Evolutionary conservation across 129 eudicot species (phyloP).

Genomic region (Kitagawia praeruptora): DNA sequence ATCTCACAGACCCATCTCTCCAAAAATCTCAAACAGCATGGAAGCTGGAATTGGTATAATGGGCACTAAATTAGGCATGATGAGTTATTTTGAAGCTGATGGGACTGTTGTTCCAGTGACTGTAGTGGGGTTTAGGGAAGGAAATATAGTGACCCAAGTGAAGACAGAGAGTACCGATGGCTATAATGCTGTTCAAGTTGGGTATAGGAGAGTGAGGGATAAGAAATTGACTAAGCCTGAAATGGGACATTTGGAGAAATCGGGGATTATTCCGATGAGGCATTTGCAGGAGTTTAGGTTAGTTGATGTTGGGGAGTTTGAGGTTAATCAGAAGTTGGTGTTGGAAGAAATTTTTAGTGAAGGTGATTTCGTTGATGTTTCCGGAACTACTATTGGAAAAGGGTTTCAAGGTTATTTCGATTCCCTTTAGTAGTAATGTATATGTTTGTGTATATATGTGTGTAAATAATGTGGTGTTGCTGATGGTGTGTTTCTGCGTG

Average conservation of each 20-base stretch:
- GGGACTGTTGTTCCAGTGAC: constrained; percentile 90
- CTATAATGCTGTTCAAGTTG: constrained; percentile 89
- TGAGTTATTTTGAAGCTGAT: constrained; percentile 65
- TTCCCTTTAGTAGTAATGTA: neutral
- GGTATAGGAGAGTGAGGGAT: constrained; percentile 82
- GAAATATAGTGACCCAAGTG: constrained; percentile 85
- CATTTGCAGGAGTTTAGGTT: constrained; percentile 88
- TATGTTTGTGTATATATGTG: neutral
- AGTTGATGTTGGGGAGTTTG: constrained; percentile 57
- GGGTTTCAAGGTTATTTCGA: constrained; percentile 79
- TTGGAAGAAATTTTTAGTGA: constrained; percentile 74
- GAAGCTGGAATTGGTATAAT: constrained; percentile 90
- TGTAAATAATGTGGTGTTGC: neutral
- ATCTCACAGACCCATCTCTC: constrained; percentile 7
- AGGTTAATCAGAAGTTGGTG: constrained; percentile 46
- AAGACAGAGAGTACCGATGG: constrained; percentile 84
- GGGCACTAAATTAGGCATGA: constrained; percentile 96
- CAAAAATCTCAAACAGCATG: constrained; percentile 27
- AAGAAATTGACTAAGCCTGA: constrained; percentile 81
- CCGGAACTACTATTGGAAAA: constrained; percentile 92
- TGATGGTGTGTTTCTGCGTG: too few species aligned
- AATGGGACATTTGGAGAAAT: constrained; percentile 74
- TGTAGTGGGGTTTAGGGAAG: constrained; percentile 82
- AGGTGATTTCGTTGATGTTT: constrained; percentile 92
- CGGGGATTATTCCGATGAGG: constrained; percentile 76